Evolutionary conservation across 768 basidiomycete genomes (phyloP), one percentile per base, ranked within the genome.

Genomic region (Trametes coccinea): DNA sequence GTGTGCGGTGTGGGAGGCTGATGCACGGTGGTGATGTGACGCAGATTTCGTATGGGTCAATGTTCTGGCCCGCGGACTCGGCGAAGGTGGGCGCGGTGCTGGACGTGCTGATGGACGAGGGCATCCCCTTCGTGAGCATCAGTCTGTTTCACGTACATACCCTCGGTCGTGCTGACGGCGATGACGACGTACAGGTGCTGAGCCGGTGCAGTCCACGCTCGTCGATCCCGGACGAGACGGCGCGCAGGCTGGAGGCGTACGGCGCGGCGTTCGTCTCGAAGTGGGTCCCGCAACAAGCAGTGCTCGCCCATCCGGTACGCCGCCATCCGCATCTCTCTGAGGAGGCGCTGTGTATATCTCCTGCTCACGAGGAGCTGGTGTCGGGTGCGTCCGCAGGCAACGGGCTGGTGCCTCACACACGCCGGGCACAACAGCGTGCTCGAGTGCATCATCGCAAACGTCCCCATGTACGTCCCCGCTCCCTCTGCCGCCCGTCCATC

Each of bases 381-480:
- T 1, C 22, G 22, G 22, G 1, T 22, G 22, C 22, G 2, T 0
- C 0, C 47, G 2, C 30, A 63, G 57, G 53, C 61, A 2, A 54
- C 33, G 1, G 56, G 51, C 7, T 63, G 61, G 61, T 62, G 30
- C 49, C 14, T 62, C 31, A 37, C 61, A 2, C 61, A 62, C 22
- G 61, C 22, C 49, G 61, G 61, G 8, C 61, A 56, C 43, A 62
- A 62, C 61, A 16, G 31, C 43, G 55, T 56, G 16, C 40, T 62
- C 17, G 61, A 62, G 49, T 37, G 54, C 31, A 52, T 62, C 49
- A 10, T 13, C 30, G 41, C 53, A 7, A 48, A 40, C 40, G 55
- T 62, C 30, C 61, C 61, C 2, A 56, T 56, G 61, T 62, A 27
- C 13, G 59, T 30, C 4, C 13, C 8, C 31, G 10, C 40, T 2